phyloP scores from a whole-genome alignment of 179 eudicot genomes.

The Spergularia azorica region DNA sequence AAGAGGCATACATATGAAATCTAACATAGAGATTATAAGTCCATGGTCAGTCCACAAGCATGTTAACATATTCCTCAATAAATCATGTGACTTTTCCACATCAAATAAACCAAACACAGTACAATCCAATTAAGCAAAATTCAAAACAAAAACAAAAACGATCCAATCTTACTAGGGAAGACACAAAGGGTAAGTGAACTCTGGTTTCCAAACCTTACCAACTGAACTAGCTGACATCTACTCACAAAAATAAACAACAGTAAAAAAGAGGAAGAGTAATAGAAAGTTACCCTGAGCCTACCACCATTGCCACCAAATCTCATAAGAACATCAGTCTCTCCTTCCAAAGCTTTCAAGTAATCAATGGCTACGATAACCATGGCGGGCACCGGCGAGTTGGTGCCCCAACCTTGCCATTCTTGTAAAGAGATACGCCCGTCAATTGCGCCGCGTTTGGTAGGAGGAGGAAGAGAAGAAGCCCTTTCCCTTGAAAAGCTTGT shows the following conservation, averaged over 20 bases:
- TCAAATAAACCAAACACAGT: neutral
- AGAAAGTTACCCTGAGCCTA: constrained; percentile 48
- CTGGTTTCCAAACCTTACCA: no score
- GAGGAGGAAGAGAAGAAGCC: constrained; percentile 41
- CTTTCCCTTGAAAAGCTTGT: constrained; percentile 11
- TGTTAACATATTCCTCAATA: no score
- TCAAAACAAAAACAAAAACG: no score
- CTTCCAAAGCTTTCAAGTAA: constrained; percentile 65
- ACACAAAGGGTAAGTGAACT: no score
- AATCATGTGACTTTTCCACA: neutral
- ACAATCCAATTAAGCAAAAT: neutral
- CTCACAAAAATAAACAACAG: neutral
- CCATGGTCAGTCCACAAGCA: no score
- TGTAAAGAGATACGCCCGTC: constrained; percentile 43
- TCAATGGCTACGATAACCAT: constrained; percentile 55
- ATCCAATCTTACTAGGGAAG: no score
- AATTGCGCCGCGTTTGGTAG: constrained; percentile 22
- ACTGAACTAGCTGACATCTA: neutral
- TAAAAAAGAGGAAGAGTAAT: neutral
- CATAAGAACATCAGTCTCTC: constrained; percentile 49
- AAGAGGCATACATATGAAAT: no score
- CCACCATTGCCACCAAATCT: constrained; percentile 80
- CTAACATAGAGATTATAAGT: no score
- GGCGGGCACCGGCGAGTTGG: constrained; percentile 62
- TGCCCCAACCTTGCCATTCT: constrained; percentile 97